Conservation (phyloP, 495 filamentous ascomycete species). For the Bombardia bombarda region DNA sequence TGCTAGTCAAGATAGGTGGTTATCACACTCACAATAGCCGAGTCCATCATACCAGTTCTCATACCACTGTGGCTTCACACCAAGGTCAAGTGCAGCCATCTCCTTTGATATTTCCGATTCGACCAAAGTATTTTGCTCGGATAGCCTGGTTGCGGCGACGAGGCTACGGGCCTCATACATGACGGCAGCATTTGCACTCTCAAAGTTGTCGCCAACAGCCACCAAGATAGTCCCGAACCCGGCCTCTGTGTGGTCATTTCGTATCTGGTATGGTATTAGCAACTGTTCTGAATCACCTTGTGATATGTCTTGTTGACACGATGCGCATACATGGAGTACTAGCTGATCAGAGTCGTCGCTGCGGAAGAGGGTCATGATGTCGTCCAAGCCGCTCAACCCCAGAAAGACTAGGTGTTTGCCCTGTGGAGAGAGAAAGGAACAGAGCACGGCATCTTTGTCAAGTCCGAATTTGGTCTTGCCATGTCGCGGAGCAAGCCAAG, state of each 20-base stretch:
- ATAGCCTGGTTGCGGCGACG: conserved; percentile 27
- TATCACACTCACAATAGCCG: conserved; percentile 45
- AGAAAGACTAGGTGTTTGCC: conserved; percentile 77
- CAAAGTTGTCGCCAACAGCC: conserved; percentile 66
- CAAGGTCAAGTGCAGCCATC: conserved; percentile 2
- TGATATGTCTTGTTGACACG: neutral
- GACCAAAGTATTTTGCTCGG: conserved; percentile 18
- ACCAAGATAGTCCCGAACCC: conserved; percentile 58
- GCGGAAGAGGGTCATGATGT: conserved; percentile 64
- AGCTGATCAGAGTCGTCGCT: conserved; percentile 60
- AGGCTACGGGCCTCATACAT: conserved; percentile 80
- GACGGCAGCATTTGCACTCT: conserved; percentile 67
- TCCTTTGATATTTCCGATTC: neutral
- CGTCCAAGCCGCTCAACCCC: conserved; percentile 66
- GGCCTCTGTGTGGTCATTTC: conserved; percentile 53
- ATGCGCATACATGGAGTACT: conserved; percentile 49
- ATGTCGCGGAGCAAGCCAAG: conserved; percentile 87
- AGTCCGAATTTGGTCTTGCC: conserved; percentile 57
- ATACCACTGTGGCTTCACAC: conserved; percentile 60
- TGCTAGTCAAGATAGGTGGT: neutral
- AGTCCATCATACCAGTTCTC: conserved; percentile 85
- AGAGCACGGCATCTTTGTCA: conserved; percentile 71
- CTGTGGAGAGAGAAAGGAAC: conserved; percentile 67
- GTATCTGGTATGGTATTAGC: conserved; percentile 24
- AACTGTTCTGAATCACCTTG: neutral